Percentiles rank a stretch among this genome's conserved stretches.
These are phyloP conservation scores for Nymphaea colorata DNA, from an alignment of 164 flowering plant species.

Conservation along the genomic window DNA sequence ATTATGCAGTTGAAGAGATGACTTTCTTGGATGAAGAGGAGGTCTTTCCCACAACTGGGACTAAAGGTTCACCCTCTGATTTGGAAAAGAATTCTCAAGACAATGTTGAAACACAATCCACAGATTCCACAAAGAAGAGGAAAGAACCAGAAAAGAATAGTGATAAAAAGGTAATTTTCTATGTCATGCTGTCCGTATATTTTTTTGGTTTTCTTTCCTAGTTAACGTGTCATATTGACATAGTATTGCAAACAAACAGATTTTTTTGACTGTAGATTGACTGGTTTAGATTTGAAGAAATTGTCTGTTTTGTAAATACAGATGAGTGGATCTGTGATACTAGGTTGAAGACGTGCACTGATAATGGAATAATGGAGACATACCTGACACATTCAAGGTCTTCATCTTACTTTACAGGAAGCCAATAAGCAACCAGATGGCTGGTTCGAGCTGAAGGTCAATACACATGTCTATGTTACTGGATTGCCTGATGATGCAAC, in stretches of 20 bases:
- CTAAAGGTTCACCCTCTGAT: slow-evolving; percentile 13
- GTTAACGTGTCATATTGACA: background rate
- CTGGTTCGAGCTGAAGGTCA: slow-evolving; percentile 95
- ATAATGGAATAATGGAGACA: slow-evolving; percentile 6
- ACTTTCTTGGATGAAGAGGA: slow-evolving; percentile 67
- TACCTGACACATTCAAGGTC: slow-evolving; percentile 7
- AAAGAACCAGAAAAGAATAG: slow-evolving; percentile 43
- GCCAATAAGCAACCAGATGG: slow-evolving; percentile 92
- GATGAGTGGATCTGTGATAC: background rate
- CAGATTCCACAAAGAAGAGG: slow-evolving; percentile 40
- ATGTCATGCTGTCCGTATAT: background rate
- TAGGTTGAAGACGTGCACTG: slow-evolving; percentile 6
- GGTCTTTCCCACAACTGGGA: slow-evolving; percentile 36
- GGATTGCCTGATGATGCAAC: slow-evolving; percentile 98
- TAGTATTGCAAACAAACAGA: too few species aligned
- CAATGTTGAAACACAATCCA: slow-evolving; percentile 11
- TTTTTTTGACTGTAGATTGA: slow-evolving; percentile 46
- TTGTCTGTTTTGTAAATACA: slow-evolving; percentile 25
- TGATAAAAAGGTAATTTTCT: slow-evolving; percentile 51
- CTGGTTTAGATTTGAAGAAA: slow-evolving; percentile 48
- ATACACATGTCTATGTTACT: slow-evolving; percentile 92
- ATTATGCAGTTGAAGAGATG: slow-evolving; percentile 61
- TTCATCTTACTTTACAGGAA: slow-evolving; percentile 47
- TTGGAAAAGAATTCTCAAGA: background rate
- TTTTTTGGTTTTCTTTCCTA: background rate